Evolutionary conservation across 2,329 filamentous ascomycete genomes (phyloP).

Genomic region (Thermoascus crustaceus): DNA sequence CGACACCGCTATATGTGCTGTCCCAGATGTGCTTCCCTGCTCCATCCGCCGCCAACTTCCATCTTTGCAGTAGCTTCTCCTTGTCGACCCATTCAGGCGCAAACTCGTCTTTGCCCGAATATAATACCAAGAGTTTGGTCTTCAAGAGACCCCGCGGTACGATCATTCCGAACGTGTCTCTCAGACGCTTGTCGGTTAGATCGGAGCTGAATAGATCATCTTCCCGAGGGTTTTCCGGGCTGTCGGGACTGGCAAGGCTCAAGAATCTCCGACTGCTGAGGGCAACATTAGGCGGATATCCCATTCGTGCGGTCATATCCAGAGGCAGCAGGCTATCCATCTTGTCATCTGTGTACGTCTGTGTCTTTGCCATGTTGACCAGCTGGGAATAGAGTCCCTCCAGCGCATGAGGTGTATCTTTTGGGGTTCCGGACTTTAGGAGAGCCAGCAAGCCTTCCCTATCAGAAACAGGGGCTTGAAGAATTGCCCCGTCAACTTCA

Average conservation of each 20-base stretch:
- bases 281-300: slow-evolving; percentile 30
- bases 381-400: slow-evolving; percentile 25
- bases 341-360: slow-evolving; percentile 11
- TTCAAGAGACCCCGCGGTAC: slow-evolving; percentile 27
- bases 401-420: slow-evolving; percentile 8
- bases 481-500: slow-evolving; percentile 61
- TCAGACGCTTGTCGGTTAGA: slow-evolving; percentile 51
- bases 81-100: slow-evolving; percentile 39
- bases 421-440: slow-evolving; percentile 13
- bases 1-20: slow-evolving; percentile 39
- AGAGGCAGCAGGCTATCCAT: slow-evolving; percentile 27
- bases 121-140: slow-evolving; percentile 35
- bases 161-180: slow-evolving; percentile 55
- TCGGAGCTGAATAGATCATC: slow-evolving; percentile 89
- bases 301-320: slow-evolving; percentile 24
- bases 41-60: slow-evolving; percentile 34
- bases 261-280: slow-evolving; percentile 52
- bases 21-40: slow-evolving; percentile 38
- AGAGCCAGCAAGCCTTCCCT: slow-evolving; percentile 51
- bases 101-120: slow-evolving; percentile 41
- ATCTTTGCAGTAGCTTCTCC: slow-evolving; percentile 33
- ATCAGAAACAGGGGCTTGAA: slow-evolving; percentile 75
- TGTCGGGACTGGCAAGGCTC: slow-evolving; percentile 45
- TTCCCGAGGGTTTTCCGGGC: slow-evolving; percentile 53
- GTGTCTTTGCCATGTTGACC: slow-evolving; percentile 23